Evolutionary conservation across 192 early-diverging fungal species (phyloP).

Genomic region (Paraglomus brasilianum): DNA sequence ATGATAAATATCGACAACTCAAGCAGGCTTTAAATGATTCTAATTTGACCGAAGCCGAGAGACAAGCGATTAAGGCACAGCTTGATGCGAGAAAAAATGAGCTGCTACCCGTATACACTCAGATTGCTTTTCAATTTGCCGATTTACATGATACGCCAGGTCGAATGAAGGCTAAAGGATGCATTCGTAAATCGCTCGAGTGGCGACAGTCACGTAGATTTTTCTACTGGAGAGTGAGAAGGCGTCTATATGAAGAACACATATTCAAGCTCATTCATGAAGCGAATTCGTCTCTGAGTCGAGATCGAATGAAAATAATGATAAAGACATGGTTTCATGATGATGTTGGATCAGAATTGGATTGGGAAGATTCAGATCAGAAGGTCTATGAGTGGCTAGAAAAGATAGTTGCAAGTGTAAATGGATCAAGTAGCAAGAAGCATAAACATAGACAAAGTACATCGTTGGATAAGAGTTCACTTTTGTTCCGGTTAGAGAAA

Average conservation of each 20-base stretch:
- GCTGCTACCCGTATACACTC: conserved; percentile 88
- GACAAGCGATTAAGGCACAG: conserved; percentile 63
- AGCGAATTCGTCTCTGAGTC: conserved; percentile 48
- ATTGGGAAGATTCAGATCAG: conserved; percentile 60
- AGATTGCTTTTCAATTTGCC: conserved; percentile 93
- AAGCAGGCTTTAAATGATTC: conserved; percentile 61
- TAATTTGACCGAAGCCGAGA: conserved; percentile 57
- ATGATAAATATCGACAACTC: conserved; percentile 70
- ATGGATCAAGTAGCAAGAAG: conserved; percentile 28
- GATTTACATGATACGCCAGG: conserved; percentile 96
- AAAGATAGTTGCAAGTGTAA: conserved; percentile 37
- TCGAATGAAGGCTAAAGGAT: conserved; percentile 94
- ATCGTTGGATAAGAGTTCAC: background rate
- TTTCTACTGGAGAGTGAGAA: conserved; percentile 93
- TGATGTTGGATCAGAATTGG: conserved; percentile 46
- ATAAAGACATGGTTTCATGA: conserved; percentile 67
- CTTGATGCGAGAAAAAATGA: conserved; percentile 84
- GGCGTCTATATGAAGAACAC: conserved; percentile 81
- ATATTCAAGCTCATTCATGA: conserved; percentile 55
- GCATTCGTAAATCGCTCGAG: conserved; percentile 72
- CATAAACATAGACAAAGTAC: background rate
- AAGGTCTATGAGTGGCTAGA: conserved; percentile 64
- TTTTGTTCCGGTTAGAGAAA: background rate
- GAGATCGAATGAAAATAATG: conserved; percentile 50
- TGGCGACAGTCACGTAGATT: conserved; percentile 79